Evolutionary conservation across 2,329 filamentous ascomycete genomes (phyloP).

Genomic region (Fusarium secorum): DNA sequence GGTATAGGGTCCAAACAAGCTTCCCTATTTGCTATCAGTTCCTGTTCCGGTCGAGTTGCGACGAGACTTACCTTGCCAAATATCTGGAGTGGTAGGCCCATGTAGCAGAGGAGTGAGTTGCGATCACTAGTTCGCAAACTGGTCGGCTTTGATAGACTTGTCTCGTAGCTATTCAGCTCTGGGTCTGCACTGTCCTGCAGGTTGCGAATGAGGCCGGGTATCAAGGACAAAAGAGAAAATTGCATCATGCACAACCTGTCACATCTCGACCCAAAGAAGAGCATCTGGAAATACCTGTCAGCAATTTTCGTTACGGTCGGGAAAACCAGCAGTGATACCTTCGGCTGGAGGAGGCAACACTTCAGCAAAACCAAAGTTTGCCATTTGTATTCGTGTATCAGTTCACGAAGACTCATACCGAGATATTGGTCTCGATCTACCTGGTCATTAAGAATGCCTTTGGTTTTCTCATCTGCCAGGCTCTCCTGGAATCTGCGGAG

Average conservation of each 20-base stretch:
- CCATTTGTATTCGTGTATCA: conserved; percentile 93
- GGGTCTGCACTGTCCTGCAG: conserved; percentile 96
- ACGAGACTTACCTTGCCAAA: conserved; percentile 77
- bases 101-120: conserved; percentile 87
- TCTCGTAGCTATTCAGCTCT: conserved; percentile 85
- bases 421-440: conserved; percentile 86
- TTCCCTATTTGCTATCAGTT: conserved; percentile 65
- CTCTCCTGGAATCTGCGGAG: conserved; percentile 91
- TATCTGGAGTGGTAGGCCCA: conserved; percentile 93
- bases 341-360: conserved; percentile 90
- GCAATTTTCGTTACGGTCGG: background rate
- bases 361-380: conserved; percentile 95
- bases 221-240: conserved; percentile 93
- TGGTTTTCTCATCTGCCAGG: conserved; percentile 71
- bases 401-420: conserved; percentile 85
- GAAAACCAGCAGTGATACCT: conserved; percentile 63
- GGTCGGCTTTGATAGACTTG: conserved; percentile 77
- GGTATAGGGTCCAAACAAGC: conserved; percentile 95
- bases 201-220: conserved; percentile 88
- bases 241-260: conserved; percentile 98
- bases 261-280: conserved; percentile 97
- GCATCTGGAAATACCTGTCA: conserved; percentile 69
- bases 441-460: conserved; percentile 67
- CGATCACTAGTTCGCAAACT: conserved; percentile 92
- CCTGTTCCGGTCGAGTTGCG: background rate